Evolutionary conservation across 805 yeast genomes (phyloP), one percentile per base, ranked within the genome.

Genomic region (Zygosaccharomyces rouxii): DNA sequence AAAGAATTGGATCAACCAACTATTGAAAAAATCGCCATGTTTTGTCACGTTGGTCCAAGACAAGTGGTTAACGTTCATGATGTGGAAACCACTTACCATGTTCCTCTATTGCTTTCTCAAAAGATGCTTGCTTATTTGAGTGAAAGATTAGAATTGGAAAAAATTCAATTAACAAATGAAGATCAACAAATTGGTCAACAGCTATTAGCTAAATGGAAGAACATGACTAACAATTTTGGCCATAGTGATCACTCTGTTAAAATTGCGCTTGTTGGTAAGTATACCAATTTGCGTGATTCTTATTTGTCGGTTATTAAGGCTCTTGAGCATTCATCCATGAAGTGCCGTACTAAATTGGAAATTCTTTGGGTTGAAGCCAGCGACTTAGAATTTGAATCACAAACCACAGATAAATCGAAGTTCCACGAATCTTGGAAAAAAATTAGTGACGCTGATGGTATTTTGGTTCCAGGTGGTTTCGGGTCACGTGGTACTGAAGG

Each of bases 401-500:
- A 81, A 66, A 72, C 72, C 26, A 59, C 72, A 25, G 79, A 83
- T 60, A 86, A 89, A 71, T 81, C 83, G 48, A 79, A 80, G 60
- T 90, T 86, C 75, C 96, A 92, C 70, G 84, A 86, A 69, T 96
- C 98, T 46, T 94, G 99, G 99, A 92, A 89, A 62, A 74, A 77
- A 58, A 83, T 94, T 55, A 87, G 96, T 67, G 81, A 85, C 61
- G 96, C 98, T 22, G 96, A 94, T 69, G 98, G 99, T 70, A 86
- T 94, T 55, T 78, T 94, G 51, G 97, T 94, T 49, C 99, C 99
- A 35, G 99, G 99, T 66, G 99, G 99, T 1, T 94, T 94, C 64
- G 99, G 99, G 51, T 71, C 81, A 43, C 84, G 99, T 70, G 99
- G 99, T 71, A 88, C 89, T 51, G 98, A 94, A 72, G 99, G 99